Base-by-base conservation (phyloP, 1,284 basidiomycete species). In the Athelia sp. region DNA sequence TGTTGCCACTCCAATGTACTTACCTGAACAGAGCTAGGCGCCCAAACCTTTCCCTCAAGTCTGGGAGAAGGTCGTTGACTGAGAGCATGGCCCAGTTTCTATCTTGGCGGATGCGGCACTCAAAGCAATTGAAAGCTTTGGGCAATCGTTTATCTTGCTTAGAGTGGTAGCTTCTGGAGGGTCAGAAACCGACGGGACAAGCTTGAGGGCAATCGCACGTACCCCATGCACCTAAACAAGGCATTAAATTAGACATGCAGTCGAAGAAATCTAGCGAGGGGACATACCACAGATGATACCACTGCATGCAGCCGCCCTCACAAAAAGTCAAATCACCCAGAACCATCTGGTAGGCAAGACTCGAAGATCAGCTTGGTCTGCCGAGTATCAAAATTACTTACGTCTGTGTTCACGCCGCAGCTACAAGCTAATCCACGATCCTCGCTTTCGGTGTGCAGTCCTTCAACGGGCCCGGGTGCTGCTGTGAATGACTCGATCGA, bases 191-290 rank as follows among this genome's bases (percentile, higher is more conserved):
- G 19, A 18, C n/a, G 13, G 31, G 8, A 18, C 45, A 44, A 13
- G 26, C 3, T 35, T 18, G 19, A 49, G 29, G 45, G 38, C 46
- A 34, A 17, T 19, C n/a, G 21, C 13, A 52, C 63, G 48, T 62
- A 85, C 82, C 88, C 87, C 79, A 87, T 87, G 62, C 88, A 90
- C 87, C 87, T 90, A 51, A 4, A 38, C 48, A 40, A 21, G 42
- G 31, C 19, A 50, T 45, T 38, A 26, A 38, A 45, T 13, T 49
- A 43, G 46, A 46, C 19, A 32, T 10, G n/a, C 44, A 40, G 29
- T 45, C 31, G 40, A 29, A 18, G 18, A 24, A 9, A 22, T 47
- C 24, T 19, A 19, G 44, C 18, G 40, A 46, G 21, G 14, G 10
- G 49, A 64, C 76, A 50, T 52, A 88, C 87, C 87, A 90, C 44